Conservation (phyloP, 805 yeast genomes). For the Yarrowia bubula region DNA sequence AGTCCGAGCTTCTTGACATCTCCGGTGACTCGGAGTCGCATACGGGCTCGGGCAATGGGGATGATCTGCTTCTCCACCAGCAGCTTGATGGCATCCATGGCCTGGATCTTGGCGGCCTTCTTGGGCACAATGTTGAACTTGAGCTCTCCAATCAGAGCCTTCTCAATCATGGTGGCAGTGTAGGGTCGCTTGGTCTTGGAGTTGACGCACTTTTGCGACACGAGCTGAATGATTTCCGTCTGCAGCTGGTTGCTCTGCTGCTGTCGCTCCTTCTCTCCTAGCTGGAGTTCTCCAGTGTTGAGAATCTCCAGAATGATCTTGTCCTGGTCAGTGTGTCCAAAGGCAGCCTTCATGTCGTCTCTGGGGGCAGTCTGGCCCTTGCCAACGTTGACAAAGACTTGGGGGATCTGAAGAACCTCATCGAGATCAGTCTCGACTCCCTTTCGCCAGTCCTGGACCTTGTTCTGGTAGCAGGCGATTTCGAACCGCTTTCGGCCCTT, state of each 20-base stretch:
- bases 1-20: conserved; percentile 44
- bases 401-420: conserved; percentile 95
- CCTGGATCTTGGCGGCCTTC: conserved; percentile 81
- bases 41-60: conserved; percentile 91
- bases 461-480: conserved; percentile 93
- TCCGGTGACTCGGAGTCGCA: conserved; percentile 74
- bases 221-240: conserved; percentile 76
- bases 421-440: conserved; percentile 89
- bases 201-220: conserved; percentile 87
- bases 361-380: conserved; percentile 91
- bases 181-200: conserved; percentile 87
- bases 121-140: conserved; percentile 75
- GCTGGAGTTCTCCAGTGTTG: conserved; percentile 88
- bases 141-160: conserved; percentile 65
- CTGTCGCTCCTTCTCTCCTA: conserved; percentile 88
- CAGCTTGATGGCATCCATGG: conserved; percentile 83
- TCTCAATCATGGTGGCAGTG: conserved; percentile 91
- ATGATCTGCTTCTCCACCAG: conserved; percentile 76
- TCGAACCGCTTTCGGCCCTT: conserved; percentile 89
- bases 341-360: conserved; percentile 71
- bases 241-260: conserved; percentile 69
- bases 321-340: conserved; percentile 74
- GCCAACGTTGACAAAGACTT: conserved; percentile 86
- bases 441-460: conserved; percentile 91
- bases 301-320: conserved; percentile 76